Conservation (phyloP, 2,329 filamentous ascomycete species). For the Pezicula neosporulosa region DNA sequence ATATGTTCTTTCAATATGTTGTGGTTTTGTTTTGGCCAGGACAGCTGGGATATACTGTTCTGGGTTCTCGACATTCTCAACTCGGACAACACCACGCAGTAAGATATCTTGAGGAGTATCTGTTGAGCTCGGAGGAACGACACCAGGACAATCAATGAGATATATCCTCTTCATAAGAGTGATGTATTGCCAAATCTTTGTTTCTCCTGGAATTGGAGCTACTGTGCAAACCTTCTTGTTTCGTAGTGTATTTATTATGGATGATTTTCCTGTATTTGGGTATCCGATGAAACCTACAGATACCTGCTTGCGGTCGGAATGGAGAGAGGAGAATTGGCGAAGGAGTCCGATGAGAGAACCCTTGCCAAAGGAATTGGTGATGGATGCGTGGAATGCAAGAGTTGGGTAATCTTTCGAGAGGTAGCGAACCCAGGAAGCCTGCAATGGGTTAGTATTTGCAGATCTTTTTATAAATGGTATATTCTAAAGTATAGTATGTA, state of each 20-base stretch:
- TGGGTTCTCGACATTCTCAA: slow-evolving; percentile 94
- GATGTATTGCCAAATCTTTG: slow-evolving; percentile 97
- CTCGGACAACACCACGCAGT: slow-evolving; percentile 83
- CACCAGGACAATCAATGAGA: slow-evolving; percentile 94
- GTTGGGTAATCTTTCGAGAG: slow-evolving; percentile 92
- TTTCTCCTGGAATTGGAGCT: slow-evolving; percentile 93
- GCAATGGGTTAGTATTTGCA: slow-evolving; percentile 29
- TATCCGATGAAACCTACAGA: slow-evolving; percentile 76
- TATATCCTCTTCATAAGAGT: slow-evolving; percentile 93
- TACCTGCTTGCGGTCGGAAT: slow-evolving; percentile 90
- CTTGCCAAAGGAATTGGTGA: slow-evolving; percentile 96
- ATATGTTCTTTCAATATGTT: slow-evolving; percentile 91
- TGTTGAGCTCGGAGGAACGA: slow-evolving; percentile 82
- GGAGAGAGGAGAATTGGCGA: slow-evolving; percentile 86
- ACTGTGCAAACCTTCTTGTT: slow-evolving; percentile 94
- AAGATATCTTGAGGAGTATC: slow-evolving; percentile 87
- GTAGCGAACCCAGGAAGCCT: slow-evolving; percentile 90
- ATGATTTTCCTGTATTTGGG: slow-evolving; percentile 93
- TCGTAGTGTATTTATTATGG: slow-evolving; percentile 92
- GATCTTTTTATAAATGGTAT: slow-evolving; percentile 8
- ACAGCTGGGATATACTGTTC: slow-evolving; percentile 92
- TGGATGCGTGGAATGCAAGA: slow-evolving; percentile 88
- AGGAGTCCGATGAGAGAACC: slow-evolving; percentile 89
- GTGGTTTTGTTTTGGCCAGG: slow-evolving; percentile 73
- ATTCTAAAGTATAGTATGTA: slow-evolving; percentile 52